These are phyloP conservation scores for Neopestalotiopsis sp. DNA, from an alignment of 2,329 filamentous ascomycete genomes.

Conservation along the genomic window DNA sequence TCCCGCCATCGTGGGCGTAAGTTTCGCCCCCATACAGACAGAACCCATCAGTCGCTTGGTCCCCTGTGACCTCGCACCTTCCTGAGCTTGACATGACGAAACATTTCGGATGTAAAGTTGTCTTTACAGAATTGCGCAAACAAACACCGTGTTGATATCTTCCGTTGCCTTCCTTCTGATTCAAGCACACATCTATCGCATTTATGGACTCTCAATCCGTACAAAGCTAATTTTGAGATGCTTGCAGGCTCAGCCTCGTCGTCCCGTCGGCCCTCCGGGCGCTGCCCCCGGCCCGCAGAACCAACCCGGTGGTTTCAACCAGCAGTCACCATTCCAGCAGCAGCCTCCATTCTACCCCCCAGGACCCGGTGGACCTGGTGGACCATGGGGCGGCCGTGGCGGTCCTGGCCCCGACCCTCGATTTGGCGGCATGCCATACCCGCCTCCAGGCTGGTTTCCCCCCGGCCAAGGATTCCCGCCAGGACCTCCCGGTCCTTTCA, in stretches of 20 bases:
- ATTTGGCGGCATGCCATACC: constrained; percentile 79
- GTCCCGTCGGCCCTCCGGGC: constrained; percentile 35
- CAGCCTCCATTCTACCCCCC: constrained; percentile 55
- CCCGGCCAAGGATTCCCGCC: constrained; percentile 77
- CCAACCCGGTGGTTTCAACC: constrained; percentile 46
- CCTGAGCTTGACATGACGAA: constrained; percentile 76
- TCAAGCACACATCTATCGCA: constrained; percentile 28
- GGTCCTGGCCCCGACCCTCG: constrained; percentile 65
- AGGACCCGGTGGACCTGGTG: constrained; percentile 58
- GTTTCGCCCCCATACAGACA: constrained; percentile 48
- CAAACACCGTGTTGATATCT: constrained; percentile 87
- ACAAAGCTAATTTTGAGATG: constrained; percentile 32
- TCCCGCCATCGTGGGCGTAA: constrained; percentile 95
- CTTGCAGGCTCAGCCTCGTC: constrained; percentile 45
- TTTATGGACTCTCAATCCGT: constrained; percentile 9
- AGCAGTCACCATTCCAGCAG: constrained; percentile 50
- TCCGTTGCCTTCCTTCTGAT: constrained; percentile 99
- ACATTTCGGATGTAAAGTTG: constrained; percentile 95
- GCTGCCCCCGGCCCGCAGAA: constrained; percentile 31
- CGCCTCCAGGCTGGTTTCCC: constrained; percentile 81
- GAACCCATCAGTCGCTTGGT: constrained; percentile 23
- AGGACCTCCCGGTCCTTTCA: constrained; percentile 60
- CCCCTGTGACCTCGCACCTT: constrained; percentile 24
- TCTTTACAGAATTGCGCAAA: constrained; percentile 91
- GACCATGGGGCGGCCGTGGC: constrained; percentile 60